Percentiles rank a stretch among this genome's conserved stretches.
Evolutionary conservation across 129 eudicot species (phyloP).

Genomic region (Sambucus nigra): DNA sequence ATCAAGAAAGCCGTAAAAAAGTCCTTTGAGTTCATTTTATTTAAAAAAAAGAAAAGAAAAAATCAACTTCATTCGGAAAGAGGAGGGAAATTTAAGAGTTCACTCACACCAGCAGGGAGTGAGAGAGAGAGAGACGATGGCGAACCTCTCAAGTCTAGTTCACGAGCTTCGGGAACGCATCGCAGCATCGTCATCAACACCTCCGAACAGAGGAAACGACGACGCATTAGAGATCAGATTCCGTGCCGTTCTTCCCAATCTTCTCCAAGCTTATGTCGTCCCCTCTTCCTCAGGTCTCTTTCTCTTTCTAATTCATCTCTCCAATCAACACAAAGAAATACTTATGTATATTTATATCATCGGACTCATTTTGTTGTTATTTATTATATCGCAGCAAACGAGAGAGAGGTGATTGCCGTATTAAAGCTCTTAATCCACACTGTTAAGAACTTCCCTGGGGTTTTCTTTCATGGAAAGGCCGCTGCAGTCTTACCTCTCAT

Average conservation of each 20-base stretch:
- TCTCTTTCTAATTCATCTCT: neutral
- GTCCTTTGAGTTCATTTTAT: too few species aligned
- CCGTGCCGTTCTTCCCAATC: conserved; percentile 81
- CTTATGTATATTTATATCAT: neutral
- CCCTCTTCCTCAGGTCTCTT: conserved; percentile 62
- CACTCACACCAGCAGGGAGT: neutral
- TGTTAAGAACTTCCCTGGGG: conserved; percentile 75
- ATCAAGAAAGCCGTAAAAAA: too few species aligned
- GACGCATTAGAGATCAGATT: conserved; percentile 61
- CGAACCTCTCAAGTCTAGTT: conserved; percentile 70
- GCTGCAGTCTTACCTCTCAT: conserved; percentile 60
- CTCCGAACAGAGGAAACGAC: conserved; percentile 35
- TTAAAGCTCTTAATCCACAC: conserved; percentile 64
- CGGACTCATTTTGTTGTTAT: neutral
- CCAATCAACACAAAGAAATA: neutral
- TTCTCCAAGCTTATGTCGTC: conserved; percentile 70
- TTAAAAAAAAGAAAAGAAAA: too few species aligned
- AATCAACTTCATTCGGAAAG: conserved; percentile 9
- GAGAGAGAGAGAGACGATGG: conserved; percentile 29
- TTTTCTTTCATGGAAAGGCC: conserved; percentile 76
- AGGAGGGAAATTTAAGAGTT: conserved; percentile 12
- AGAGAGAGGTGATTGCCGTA: conserved; percentile 81
- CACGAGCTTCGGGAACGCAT: conserved; percentile 96
- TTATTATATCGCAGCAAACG: conserved; percentile 42
- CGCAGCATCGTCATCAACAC: conserved; percentile 73